A percentile compares a stretch with the other conserved stretches of the same genome.
phyloP scores from a whole-genome alignment of 345 rosid species.

The Hibiscus syriacus region DNA sequence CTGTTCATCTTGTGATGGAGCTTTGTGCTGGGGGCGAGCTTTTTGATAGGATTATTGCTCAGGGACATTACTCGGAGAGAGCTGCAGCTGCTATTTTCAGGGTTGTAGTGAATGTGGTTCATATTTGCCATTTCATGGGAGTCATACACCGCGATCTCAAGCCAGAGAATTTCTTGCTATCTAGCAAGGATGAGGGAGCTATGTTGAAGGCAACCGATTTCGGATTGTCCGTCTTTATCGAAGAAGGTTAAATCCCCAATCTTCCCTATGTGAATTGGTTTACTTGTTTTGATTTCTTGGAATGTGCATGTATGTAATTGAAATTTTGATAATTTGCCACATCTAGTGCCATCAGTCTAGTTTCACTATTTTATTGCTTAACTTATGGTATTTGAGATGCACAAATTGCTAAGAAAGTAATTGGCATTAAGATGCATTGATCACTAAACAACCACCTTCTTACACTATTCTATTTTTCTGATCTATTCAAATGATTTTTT shows the following conservation, averaged over 20 bases:
- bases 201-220: constrained; percentile 12
- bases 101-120: constrained; percentile 7
- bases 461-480: too few relatives aligned
- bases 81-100: constrained; percentile 6
- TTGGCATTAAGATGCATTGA: background rate
- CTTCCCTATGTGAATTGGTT: too few relatives aligned
- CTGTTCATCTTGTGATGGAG: constrained; percentile 26
- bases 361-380: too few relatives aligned
- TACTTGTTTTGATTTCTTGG: too few relatives aligned
- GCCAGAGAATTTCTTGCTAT: constrained; percentile 9
- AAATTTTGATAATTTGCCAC: too few relatives aligned
- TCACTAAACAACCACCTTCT: background rate
- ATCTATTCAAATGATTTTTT: background rate
- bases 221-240: constrained; percentile 10
- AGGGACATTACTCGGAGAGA: constrained; percentile 12
- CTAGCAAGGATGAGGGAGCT: constrained; percentile 10
- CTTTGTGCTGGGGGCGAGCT: constrained; percentile 26
- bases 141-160: constrained; percentile 12
- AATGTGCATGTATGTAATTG: too few relatives aligned
- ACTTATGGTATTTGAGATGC: background rate
- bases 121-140: constrained; percentile 9
- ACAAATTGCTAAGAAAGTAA: background rate
- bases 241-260: constrained; percentile 11
- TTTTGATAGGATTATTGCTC: constrained; percentile 7
- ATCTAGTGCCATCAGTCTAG: too few relatives aligned